Percentiles rank a stretch among this genome's conserved stretches.
phyloP scores from a whole-genome alignment of 495 filamentous ascomycete species.

The Massariosphaeria phaeospora region DNA sequence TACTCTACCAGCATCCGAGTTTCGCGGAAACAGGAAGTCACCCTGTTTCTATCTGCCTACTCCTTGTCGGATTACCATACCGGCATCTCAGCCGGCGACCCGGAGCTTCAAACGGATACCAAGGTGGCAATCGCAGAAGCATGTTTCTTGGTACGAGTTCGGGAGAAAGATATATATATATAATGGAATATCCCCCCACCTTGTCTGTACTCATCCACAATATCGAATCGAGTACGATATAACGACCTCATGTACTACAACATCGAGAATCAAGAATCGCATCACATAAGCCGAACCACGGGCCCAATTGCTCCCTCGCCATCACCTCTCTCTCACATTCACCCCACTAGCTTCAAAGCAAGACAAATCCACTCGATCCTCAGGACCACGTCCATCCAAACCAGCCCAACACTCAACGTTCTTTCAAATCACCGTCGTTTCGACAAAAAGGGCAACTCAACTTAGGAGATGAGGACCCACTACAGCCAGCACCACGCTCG shows the following conservation, averaged over 20 bases:
- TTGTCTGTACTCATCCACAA: slow-evolving; percentile 16
- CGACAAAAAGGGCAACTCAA: background rate
- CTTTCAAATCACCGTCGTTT: slow-evolving; percentile 12
- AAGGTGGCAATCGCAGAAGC: slow-evolving; percentile 16
- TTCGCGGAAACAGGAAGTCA: slow-evolving; percentile 22
- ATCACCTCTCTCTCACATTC: background rate
- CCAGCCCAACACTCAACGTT: slow-evolving; percentile 5
- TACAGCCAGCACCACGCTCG: background rate
- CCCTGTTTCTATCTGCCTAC: slow-evolving; percentile 18
- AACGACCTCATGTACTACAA: background rate
- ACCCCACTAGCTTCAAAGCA: background rate
- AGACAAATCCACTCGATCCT: background rate
- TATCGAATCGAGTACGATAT: background rate
- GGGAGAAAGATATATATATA: slow-evolving; percentile 21
- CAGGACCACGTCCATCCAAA: background rate
- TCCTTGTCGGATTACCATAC: slow-evolving; percentile 3
- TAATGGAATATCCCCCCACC: slow-evolving; percentile 19
- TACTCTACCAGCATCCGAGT: slow-evolving; percentile 2
- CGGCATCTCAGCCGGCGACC: slow-evolving; percentile 5
- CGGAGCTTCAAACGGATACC: slow-evolving; percentile 7
- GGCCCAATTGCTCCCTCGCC: slow-evolving; percentile 7
- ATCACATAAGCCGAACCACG: background rate
- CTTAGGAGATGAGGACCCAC: slow-evolving; percentile 4
- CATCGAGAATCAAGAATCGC: background rate
- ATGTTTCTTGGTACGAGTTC: slow-evolving; percentile 8